A percentile compares a stretch with the other conserved stretches of the same genome.
These are phyloP conservation scores for Echinochloa phyllopogon DNA, from an alignment of 176 grass and related monocot genomes.

Conservation along the genomic window DNA sequence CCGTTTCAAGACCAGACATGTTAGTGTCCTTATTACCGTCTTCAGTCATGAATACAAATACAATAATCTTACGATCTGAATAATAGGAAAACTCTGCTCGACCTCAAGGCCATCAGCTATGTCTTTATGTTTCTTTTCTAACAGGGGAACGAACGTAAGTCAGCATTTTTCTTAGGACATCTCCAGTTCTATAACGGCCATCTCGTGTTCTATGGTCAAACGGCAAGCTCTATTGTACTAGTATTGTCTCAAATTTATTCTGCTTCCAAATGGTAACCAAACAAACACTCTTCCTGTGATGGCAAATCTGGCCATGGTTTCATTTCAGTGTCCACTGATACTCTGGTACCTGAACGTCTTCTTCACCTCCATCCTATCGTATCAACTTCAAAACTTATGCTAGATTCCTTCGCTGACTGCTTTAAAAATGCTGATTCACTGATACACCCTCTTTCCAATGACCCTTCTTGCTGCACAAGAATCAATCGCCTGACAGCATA, in stretches of 20 bases:
- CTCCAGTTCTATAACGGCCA: background rate
- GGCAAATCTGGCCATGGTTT: background rate
- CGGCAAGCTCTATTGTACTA: background rate
- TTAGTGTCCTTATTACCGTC: conserved; percentile 3
- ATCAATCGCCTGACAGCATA: conserved; percentile 28
- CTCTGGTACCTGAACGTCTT: background rate
- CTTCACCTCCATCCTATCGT: background rate
- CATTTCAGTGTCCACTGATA: background rate
- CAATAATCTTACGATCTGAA: background rate
- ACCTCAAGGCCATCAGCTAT: background rate
- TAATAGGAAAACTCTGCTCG: background rate
- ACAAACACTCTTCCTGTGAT: background rate
- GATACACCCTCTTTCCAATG: background rate
- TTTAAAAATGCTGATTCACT: background rate
- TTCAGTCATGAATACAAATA: conserved; percentile 17
- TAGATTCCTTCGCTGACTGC: background rate
- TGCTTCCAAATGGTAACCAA: background rate
- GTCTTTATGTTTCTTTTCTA: background rate
- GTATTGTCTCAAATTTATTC: background rate
- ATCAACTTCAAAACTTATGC: conserved; percentile 18
- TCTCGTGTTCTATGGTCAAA: background rate
- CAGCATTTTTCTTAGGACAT: background rate
- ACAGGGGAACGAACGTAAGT: background rate
- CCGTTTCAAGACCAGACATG: background rate
- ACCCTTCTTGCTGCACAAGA: conserved; percentile 7